phyloP scores from a whole-genome alignment of 495 filamentous ascomycete species.

The Geopyxis carbonaria region DNA sequence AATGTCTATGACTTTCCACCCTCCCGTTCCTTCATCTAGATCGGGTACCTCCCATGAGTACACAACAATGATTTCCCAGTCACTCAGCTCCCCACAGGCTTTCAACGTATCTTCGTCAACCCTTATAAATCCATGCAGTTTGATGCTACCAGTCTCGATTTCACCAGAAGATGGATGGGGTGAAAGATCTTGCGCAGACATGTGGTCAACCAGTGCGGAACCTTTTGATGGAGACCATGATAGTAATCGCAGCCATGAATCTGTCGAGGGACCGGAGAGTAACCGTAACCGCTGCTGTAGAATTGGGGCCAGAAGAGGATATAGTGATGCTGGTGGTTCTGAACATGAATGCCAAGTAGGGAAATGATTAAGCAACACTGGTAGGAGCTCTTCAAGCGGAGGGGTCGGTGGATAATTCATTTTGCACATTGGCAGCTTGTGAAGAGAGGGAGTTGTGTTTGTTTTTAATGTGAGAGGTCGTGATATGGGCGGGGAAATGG shows the following conservation, averaged over 20 bases:
- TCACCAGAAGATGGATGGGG: slow-evolving; percentile 88
- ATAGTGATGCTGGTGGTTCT: slow-evolving; percentile 60
- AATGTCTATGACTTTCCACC: slow-evolving; percentile 75
- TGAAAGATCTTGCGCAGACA: slow-evolving; percentile 53
- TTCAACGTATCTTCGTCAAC: slow-evolving; percentile 79
- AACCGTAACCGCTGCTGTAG: slow-evolving; percentile 75
- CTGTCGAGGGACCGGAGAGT: slow-evolving; percentile 40
- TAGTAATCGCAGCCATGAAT: slow-evolving; percentile 82
- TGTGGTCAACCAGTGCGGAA: slow-evolving; percentile 44
- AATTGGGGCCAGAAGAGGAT: slow-evolving; percentile 76
- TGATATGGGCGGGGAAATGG: too few relatives aligned
- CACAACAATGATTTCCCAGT: slow-evolving; percentile 31
- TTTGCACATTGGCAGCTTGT: too few relatives aligned
- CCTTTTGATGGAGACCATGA: slow-evolving; percentile 61
- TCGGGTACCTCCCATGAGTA: slow-evolving; percentile 57
- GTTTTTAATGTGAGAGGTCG: too few relatives aligned
- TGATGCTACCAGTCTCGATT: slow-evolving; percentile 56
- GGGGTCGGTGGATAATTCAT: too few relatives aligned
- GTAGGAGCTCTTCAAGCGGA: too few relatives aligned
- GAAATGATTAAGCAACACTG: too few relatives aligned
- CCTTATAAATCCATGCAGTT: slow-evolving; percentile 47
- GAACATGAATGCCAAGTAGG: too few relatives aligned
- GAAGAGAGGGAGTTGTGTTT: too few relatives aligned
- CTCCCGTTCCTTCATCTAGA: slow-evolving; percentile 45
- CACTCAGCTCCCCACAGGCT: slow-evolving; percentile 29